A percentile compares a stretch with the other conserved stretches of the same genome.
Evolutionary conservation across 441 rosid genomes (phyloP).

Genomic region (Populus hybrid): DNA sequence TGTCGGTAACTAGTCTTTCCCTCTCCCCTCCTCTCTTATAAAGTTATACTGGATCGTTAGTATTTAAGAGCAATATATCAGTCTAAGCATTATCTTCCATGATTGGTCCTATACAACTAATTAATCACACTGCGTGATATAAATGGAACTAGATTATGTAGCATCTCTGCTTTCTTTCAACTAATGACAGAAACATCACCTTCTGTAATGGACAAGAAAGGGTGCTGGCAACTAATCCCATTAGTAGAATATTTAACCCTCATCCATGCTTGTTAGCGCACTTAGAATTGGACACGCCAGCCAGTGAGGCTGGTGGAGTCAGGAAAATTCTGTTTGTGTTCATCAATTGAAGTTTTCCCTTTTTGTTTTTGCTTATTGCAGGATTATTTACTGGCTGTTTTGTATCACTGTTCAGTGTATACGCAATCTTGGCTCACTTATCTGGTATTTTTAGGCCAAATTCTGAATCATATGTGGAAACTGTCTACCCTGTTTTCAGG

Average conservation of each 20-base stretch:
- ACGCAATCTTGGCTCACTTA: slow-evolving; percentile 78
- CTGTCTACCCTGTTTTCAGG: slow-evolving; percentile 98
- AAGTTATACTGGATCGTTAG: too few species aligned
- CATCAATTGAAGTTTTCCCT: background rate
- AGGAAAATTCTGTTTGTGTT: background rate
- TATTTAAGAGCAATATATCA: background rate
- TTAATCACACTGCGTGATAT: background rate
- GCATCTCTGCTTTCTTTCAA: background rate
- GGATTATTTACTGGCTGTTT: slow-evolving; percentile 94
- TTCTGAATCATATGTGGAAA: slow-evolving; percentile 62
- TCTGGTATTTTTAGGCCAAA: slow-evolving; percentile 68
- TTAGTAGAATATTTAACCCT: background rate
- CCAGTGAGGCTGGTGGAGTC: background rate
- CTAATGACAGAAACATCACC: too few species aligned
- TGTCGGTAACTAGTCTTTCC: slow-evolving; percentile 51
- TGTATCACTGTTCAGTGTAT: slow-evolving; percentile 72
- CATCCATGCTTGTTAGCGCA: background rate
- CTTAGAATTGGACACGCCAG: background rate
- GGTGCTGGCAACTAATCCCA: slow-evolving; percentile 1
- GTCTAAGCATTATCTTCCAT: too few species aligned
- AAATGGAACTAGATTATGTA: background rate
- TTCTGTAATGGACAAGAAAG: background rate
- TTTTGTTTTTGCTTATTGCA: slow-evolving; percentile 31
- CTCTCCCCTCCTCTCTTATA: background rate
- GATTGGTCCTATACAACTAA: background rate